Evolutionary conservation across 2,329 filamentous ascomycete species (phyloP).

Genomic region (Exserohilum turcica): DNA sequence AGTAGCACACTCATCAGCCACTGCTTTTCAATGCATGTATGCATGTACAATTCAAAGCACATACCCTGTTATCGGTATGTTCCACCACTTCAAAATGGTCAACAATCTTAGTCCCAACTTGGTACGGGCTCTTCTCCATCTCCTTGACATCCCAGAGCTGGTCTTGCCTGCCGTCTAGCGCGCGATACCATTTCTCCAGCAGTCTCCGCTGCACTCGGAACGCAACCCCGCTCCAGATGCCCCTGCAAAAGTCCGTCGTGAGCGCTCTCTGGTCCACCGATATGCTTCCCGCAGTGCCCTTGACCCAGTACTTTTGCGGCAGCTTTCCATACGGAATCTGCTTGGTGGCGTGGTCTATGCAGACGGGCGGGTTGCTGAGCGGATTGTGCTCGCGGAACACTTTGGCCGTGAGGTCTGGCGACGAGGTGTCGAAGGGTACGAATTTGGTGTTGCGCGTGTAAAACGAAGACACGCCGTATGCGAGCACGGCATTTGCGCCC

Average conservation of each 20-base stretch:
- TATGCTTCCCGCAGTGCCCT: conserved; percentile 15
- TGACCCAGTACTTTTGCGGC: conserved; percentile 28
- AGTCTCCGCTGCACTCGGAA: conserved; percentile 44
- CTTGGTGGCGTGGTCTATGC: conserved; percentile 47
- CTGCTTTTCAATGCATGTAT: background rate
- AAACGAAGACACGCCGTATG: conserved; percentile 44
- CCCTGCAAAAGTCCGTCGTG: conserved; percentile 46
- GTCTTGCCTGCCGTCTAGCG: conserved; percentile 36
- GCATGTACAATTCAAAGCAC: background rate
- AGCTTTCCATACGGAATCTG: conserved; percentile 43
- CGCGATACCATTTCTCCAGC: conserved; percentile 45
- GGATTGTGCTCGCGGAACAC: conserved; percentile 40
- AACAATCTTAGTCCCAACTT: conserved; percentile 44
- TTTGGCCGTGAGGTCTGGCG: conserved; percentile 34
- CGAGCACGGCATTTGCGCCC: conserved; percentile 36
- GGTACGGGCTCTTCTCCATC: conserved; percentile 40
- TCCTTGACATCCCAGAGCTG: conserved; percentile 46
- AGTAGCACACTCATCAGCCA: conserved; percentile 15
- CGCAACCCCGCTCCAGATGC: conserved; percentile 46
- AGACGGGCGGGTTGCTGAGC: conserved; percentile 37
- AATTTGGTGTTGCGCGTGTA: conserved; percentile 46
- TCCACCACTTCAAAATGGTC: conserved; percentile 52
- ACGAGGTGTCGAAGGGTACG: conserved; percentile 40
- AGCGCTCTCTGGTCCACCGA: conserved; percentile 37
- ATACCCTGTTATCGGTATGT: conserved; percentile 43